phyloP scores from a whole-genome alignment of 75 land plant species.

The Cryptomeria japonica region DNA sequence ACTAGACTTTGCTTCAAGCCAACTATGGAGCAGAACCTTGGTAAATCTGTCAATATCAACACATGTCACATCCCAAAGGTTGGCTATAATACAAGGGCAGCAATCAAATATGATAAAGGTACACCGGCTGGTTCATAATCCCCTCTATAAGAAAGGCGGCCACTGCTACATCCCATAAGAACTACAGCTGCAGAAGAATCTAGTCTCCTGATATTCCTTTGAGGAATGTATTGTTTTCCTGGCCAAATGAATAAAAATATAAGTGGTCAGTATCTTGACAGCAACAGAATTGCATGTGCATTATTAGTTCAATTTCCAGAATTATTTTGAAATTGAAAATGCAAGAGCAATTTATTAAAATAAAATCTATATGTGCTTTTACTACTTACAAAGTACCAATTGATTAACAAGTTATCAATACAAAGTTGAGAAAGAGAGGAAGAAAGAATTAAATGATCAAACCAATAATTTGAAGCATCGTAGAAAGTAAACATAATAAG shows the following conservation, averaged over 20 bases:
- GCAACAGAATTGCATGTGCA: not conserved
- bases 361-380: no score
- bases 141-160: slow-evolving; percentile 58
- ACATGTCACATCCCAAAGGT: slow-evolving; percentile 97
- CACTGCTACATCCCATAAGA: slow-evolving; percentile 98
- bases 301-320: not conserved
- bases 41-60: slow-evolving; percentile 90
- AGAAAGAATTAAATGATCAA: no score
- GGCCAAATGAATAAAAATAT: not conserved
- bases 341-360: no score
- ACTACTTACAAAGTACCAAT: no score
- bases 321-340: not conserved
- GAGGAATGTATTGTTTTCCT: slow-evolving; percentile 82
- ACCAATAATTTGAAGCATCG: no score
- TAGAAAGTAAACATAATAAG: no score
- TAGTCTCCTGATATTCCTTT: slow-evolving; percentile 56
- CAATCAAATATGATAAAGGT: slow-evolving; percentile 67
- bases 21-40: slow-evolving; percentile 66
- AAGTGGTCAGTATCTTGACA: not conserved
- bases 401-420: no score
- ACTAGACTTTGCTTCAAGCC: slow-evolving; percentile 53
- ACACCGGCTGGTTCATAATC: slow-evolving; percentile 77
- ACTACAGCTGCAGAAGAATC: slow-evolving; percentile 81
- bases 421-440: no score
- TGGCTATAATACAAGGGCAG: slow-evolving; percentile 87